These are phyloP conservation scores for Beauveria pseudobassiana DNA, from an alignment of 2,329 filamentous ascomycete species.

Conservation along the genomic window DNA sequence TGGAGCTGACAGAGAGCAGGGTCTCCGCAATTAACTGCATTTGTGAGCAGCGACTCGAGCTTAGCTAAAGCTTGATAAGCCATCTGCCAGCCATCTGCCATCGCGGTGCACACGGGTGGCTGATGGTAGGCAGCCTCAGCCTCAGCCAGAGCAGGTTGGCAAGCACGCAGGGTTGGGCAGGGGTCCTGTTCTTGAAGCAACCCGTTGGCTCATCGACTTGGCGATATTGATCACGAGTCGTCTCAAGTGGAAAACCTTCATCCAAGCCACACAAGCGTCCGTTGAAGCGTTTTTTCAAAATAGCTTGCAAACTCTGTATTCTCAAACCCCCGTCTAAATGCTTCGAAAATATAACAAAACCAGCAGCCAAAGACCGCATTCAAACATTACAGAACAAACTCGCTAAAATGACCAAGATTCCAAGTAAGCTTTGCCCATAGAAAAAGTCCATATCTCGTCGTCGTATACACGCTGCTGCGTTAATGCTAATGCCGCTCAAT, in stretches of 20 bases:
- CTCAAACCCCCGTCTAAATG: neutral
- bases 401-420: neutral
- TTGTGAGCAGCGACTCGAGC: constrained; percentile 7
- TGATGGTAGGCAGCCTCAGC: too few relatives aligned
- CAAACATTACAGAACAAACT: neutral
- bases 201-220: neutral
- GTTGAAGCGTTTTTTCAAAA: too few relatives aligned
- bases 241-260: too few relatives aligned
- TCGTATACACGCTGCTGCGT: neutral
- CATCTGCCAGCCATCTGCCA: constrained; percentile 8
- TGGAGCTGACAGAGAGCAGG: neutral
- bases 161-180: too few relatives aligned
- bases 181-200: neutral
- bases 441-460: neutral
- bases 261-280: too few relatives aligned
- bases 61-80: constrained; percentile 25
- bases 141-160: too few relatives aligned
- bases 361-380: neutral
- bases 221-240: too few relatives aligned
- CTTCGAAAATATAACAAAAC: neutral
- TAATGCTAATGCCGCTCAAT: constrained; percentile 13
- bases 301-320: neutral
- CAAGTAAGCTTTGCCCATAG: neutral
- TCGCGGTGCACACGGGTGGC: neutral
- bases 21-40: neutral